phyloP scores from a whole-genome alignment of 2,329 filamentous ascomycete species.

The Periconia macrospinosa region DNA sequence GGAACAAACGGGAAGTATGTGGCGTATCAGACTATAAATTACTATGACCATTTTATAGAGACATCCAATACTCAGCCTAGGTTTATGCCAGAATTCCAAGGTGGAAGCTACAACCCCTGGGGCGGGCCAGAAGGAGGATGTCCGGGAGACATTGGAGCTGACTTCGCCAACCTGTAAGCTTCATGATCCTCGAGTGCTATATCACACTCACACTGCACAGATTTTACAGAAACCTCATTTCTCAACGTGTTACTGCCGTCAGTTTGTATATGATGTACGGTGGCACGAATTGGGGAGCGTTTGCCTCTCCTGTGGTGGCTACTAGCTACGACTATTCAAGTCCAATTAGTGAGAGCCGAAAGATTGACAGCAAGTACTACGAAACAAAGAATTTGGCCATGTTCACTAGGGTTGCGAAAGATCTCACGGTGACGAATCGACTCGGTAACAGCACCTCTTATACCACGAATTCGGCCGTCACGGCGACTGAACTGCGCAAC shows the following conservation, averaged over 20 bases:
- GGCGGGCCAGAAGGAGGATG: slow-evolving; percentile 61
- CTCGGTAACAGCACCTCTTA: slow-evolving; percentile 53
- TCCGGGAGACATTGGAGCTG: slow-evolving; percentile 56
- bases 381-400: slow-evolving; percentile 65
- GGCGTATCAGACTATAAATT: slow-evolving; percentile 55
- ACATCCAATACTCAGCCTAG: slow-evolving; percentile 50
- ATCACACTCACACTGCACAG: slow-evolving; percentile 6
- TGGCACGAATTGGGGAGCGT: slow-evolving; percentile 65
- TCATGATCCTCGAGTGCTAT: neutral
- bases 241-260: slow-evolving; percentile 61
- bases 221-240: slow-evolving; percentile 65
- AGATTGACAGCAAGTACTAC: slow-evolving; percentile 62
- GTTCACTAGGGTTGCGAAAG: slow-evolving; percentile 61
- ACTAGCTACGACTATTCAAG: slow-evolving; percentile 67
- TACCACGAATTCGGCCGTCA: slow-evolving; percentile 56
- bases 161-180: slow-evolving; percentile 59
- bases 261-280: slow-evolving; percentile 68
- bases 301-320: slow-evolving; percentile 60
- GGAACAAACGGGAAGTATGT: slow-evolving; percentile 62
- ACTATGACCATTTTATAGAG: slow-evolving; percentile 52
- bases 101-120: slow-evolving; percentile 64
- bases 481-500: slow-evolving; percentile 61
- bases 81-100: slow-evolving; percentile 64
- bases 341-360: slow-evolving; percentile 62
- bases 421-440: slow-evolving; percentile 59